Evolutionary conservation across 305 asterid species (phyloP), one percentile per base, ranked within the genome.

Genomic region (Plantago coronopus): DNA sequence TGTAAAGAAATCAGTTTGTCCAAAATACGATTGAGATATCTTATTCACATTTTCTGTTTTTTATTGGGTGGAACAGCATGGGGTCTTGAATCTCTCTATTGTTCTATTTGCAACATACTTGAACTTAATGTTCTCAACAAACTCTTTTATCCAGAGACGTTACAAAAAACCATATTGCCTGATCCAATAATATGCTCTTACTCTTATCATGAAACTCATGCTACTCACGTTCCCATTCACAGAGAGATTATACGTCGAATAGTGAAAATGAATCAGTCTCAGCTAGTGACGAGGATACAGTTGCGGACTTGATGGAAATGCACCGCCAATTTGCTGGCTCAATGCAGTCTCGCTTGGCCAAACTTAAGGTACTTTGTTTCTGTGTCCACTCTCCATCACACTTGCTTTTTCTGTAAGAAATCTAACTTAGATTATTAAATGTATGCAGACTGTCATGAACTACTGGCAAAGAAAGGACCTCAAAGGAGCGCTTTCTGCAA

Each of bases 391-490:
- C 50, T 23, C 34, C 51, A 53, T 66, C 53, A 54, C 49, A 18
- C 67, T 55, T 34, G 40, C 13, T 6, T 34, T 34, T 27, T 20
- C 55, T 6, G 31, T 23, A n/a, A n/a, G n/a, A n/a, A n/a, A n/a
- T n/a, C n/a, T n/a, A n/a, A n/a, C n/a, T n/a, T n/a, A n/a, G n/a
- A n/a, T n/a, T n/a, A n/a, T n/a, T n/a, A n/a, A n/a, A n/a, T n/a
- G n/a, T n/a, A n/a, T 50, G 72, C 91, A 94, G 99, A 83, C 84
- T 66, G 80, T 87, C 80, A 79, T 73, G 54, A 78, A 54, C 61
- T 82, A 72, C 82, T 94, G 97, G 96, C 95, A 66, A 72, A 78
- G 99, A 59, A 87, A 78, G 70, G 97, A 93, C 81, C 73, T 87
- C 69, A 89, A 77, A 77, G 97, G 97, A 62, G 93, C 95, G 55